Evolutionary conservation across 2,329 filamentous ascomycete species (phyloP).

Genomic region (Emericellopsis atlantica): DNA sequence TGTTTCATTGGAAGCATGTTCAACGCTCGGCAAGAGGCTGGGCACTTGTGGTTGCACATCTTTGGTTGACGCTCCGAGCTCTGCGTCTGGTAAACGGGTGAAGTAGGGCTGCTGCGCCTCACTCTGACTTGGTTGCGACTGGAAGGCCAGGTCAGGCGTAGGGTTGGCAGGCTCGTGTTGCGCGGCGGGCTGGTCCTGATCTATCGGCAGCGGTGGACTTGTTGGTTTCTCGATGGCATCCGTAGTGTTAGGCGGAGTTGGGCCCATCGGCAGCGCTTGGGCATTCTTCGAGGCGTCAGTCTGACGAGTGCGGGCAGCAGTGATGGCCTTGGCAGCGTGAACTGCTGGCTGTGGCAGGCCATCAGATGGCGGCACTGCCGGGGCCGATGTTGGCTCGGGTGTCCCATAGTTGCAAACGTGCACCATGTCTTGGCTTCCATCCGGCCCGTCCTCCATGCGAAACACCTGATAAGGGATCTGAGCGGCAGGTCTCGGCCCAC

Average conservation of each 20-base stretch:
- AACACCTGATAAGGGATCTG: conserved; percentile 23
- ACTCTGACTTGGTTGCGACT: too few relatives aligned
- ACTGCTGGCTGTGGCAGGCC: background rate
- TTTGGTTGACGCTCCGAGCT: too few relatives aligned
- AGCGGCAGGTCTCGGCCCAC: too few relatives aligned
- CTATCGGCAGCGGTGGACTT: background rate
- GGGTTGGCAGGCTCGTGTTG: background rate
- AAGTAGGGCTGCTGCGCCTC: too few relatives aligned
- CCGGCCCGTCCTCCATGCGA: conserved; percentile 20
- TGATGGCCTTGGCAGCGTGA: background rate
- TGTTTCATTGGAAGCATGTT: too few relatives aligned
- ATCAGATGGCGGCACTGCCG: conserved; percentile 1
- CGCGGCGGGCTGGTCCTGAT: conserved; percentile 2
- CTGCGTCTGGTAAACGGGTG: too few relatives aligned
- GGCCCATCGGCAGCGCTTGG: conserved; percentile 2
- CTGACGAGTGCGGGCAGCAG: background rate
- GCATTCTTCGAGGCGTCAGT: background rate
- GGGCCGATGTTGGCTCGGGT: conserved; percentile 9
- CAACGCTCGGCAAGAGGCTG: too few relatives aligned
- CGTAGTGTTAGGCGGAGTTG: conserved; percentile 25
- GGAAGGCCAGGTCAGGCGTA: too few relatives aligned
- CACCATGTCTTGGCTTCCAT: conserved; percentile 18
- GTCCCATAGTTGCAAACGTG: conserved; percentile 22
- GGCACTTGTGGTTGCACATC: too few relatives aligned
- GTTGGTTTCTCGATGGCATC: conserved; percentile 18